A percentile compares a stretch with the other conserved stretches of the same genome.
These are phyloP conservation scores for Lunularia cruciata DNA, from an alignment of 225 moss, liverwort and hornwort species.

Conservation along the genomic window DNA sequence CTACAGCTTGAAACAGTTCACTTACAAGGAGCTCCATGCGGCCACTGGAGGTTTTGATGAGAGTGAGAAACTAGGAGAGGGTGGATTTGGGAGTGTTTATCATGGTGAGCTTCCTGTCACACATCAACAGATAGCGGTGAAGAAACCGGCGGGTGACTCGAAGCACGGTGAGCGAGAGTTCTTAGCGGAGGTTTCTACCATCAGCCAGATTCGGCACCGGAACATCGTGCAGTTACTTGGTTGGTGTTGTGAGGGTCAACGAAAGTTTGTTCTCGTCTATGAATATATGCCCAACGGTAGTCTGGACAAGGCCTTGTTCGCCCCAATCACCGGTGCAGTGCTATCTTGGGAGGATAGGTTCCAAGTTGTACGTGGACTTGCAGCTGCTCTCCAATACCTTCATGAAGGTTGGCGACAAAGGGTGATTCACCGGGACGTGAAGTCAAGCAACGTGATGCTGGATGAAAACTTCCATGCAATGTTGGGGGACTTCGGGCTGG, in stretches of 20 bases:
- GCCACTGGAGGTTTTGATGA: constrained; percentile 60
- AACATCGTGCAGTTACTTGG: constrained; percentile 36
- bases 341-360: constrained; percentile 23
- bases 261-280: constrained; percentile 28
- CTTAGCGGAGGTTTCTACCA: constrained; percentile 25
- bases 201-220: constrained; percentile 28
- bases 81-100: constrained; percentile 61
- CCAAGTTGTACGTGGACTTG: constrained; percentile 17
- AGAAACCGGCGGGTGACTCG: constrained; percentile 43
- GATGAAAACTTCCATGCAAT: constrained; percentile 7
- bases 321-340: no score
- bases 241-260: constrained; percentile 19
- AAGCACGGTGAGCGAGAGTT: constrained; percentile 41
- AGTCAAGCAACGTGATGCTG: constrained; percentile 16
- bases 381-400: constrained; percentile 14
- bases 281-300: constrained; percentile 41
- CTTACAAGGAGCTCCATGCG: constrained; percentile 47
- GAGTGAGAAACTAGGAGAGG: constrained; percentile 41
- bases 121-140: constrained; percentile 41
- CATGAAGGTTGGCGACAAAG: constrained; percentile 42
- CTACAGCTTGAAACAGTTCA: background rate
- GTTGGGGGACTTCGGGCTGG: constrained; percentile 39
- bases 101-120: constrained; percentile 37
- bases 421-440: constrained; percentile 25
- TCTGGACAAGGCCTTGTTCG: constrained; percentile 14